Base-by-base conservation (phyloP, 2,329 filamentous ascomycete genomes). In the Fusarium goolgardi region DNA sequence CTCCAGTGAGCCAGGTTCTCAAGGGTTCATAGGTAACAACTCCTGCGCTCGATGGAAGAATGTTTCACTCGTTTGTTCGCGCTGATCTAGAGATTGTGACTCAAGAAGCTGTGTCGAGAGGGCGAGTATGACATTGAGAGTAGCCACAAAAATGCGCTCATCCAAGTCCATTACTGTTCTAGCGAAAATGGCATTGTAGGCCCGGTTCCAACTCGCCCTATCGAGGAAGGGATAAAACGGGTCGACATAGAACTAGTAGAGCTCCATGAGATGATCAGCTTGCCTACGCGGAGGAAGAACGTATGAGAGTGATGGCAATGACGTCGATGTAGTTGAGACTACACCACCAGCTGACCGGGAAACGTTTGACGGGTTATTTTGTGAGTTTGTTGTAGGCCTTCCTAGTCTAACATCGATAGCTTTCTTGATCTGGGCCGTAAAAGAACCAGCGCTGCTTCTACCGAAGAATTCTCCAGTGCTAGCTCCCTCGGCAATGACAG, bases 241-340 rank as follows among this genome's bases (percentile, higher is more conserved):
- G 31, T 83, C 80, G 2, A 83, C 81, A 37, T 79, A 81, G 29
- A 76, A 75, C 82, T 82, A 85, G 58, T 84, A 84, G 0, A 81
- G 74, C 4, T 78, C 75, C 74, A 83, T 79, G 5, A 85, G 72
- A 41, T 76, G 75, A 51, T 85, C 82, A 0, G 83, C 82, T 34
- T 79, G 81, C 35, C 79, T 78, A 2, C 82, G 77, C 0, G 82
- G 76, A 2, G 83, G 83, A 2, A 85, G 70, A 2, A 83, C 80
- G 34, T 82, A 81, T 18, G 79, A 73, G 2, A 73, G 63, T 20
- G 77, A 70, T 0, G 74, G 54, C 10, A 65, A 73, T 11, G 71
- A 58, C 5, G 18, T 46, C 2, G 63, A 65, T 4, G 59, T 55
- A 8, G 61, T 6, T 35, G 55, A 23, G 20, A 47, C 18, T 2